phyloP scores from a whole-genome alignment of 192 early-diverging fungal genomes.

The Podila minutissima region DNA sequence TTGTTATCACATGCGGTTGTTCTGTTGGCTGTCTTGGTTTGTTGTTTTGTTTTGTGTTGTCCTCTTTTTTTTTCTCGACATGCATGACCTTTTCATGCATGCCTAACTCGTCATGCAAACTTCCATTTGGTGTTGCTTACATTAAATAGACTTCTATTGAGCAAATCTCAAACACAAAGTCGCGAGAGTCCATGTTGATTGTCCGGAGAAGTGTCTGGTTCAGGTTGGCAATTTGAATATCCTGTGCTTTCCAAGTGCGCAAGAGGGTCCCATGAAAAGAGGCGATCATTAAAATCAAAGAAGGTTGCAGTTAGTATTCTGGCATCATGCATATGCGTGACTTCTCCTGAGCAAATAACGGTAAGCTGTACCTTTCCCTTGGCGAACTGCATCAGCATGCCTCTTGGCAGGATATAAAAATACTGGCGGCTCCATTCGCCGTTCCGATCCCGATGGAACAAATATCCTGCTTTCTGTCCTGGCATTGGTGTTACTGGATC shows the following conservation, averaged over 20 bases:
- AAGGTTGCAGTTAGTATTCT: too few relatives aligned
- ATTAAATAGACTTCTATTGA: constrained; percentile 46
- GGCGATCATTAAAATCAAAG: not conserved
- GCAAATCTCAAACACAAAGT: constrained; percentile 50
- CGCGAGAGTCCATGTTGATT: constrained; percentile 30
- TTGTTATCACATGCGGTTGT: not conserved
- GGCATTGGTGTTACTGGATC: constrained; percentile 19
- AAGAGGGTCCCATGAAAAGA: not conserved
- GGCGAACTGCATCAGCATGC: constrained; percentile 49
- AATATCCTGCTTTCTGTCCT: constrained; percentile 37
- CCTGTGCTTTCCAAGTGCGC: constrained; percentile 11
- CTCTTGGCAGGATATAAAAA: constrained; percentile 31
- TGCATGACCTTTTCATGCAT: not conserved
- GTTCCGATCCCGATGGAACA: constrained; percentile 30
- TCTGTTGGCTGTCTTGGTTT: not conserved
- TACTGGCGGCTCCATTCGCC: constrained; percentile 47
- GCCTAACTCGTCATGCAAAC: not conserved
- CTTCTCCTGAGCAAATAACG: too few relatives aligned
- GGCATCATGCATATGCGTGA: too few relatives aligned
- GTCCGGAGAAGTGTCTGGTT: constrained; percentile 40
- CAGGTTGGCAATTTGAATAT: constrained; percentile 44
- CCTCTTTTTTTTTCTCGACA: not conserved
- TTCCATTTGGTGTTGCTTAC: constrained; percentile 1
- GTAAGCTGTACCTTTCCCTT: constrained; percentile 29
- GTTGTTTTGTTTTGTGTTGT: not conserved